phyloP scores from a whole-genome alignment of 2,329 filamentous ascomycete species.

The Aspergillus latus region DNA sequence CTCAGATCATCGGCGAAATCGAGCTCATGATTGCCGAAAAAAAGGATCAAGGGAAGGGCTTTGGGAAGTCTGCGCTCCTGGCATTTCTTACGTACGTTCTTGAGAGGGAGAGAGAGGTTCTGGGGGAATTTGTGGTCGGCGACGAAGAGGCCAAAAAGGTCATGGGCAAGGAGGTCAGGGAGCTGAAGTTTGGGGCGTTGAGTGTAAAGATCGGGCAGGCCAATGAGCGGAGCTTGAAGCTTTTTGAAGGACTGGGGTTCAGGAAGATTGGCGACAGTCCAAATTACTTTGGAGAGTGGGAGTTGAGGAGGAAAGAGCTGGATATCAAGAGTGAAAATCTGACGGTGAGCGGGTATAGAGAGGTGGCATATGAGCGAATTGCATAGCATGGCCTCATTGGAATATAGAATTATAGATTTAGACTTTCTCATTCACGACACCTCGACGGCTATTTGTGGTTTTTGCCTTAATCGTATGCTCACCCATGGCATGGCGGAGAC shows the following conservation, averaged over 20 bases:
- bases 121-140: slow-evolving; percentile 54
- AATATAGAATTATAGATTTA: too few relatives aligned
- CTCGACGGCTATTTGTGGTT: too few relatives aligned
- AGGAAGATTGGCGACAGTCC: slow-evolving; percentile 47
- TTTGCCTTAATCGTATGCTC: too few relatives aligned
- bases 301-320: slow-evolving; percentile 50
- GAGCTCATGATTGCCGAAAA: slow-evolving; percentile 80
- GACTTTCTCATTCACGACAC: too few relatives aligned
- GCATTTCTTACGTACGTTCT: slow-evolving; percentile 70
- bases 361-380: slow-evolving; percentile 38
- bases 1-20: slow-evolving; percentile 64
- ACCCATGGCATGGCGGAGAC: too few relatives aligned
- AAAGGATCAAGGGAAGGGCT: slow-evolving; percentile 59
- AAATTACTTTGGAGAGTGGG: slow-evolving; percentile 69
- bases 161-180: slow-evolving; percentile 6
- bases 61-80: slow-evolving; percentile 64
- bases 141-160: slow-evolving; percentile 16
- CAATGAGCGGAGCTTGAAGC: slow-evolving; percentile 57
- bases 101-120: slow-evolving; percentile 53
- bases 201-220: slow-evolving; percentile 61
- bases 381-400: not conserved
- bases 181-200: slow-evolving; percentile 43
- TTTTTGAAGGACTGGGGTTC: slow-evolving; percentile 65
- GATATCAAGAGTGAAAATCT: slow-evolving; percentile 27
- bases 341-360: slow-evolving; percentile 38